Conservation (phyloP, 495 filamentous ascomycete genomes). For the Apodospora peruviana region DNA sequence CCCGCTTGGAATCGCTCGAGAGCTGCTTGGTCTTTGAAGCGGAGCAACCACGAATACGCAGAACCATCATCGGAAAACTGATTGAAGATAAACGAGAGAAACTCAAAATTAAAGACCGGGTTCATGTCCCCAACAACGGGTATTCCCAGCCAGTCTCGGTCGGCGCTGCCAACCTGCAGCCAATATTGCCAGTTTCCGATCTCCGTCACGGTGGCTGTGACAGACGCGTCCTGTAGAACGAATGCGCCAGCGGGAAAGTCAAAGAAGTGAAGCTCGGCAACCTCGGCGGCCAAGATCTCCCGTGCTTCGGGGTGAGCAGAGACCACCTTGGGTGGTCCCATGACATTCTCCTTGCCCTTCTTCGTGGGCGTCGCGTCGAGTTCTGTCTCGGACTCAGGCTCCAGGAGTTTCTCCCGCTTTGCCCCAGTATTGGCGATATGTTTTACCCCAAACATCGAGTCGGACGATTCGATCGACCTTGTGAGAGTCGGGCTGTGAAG, state of each 20-base stretch:
- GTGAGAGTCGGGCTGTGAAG: slow-evolving; percentile 57
- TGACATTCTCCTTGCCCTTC: slow-evolving; percentile 29
- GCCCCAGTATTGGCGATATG: slow-evolving; percentile 26
- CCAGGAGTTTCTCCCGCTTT: slow-evolving; percentile 25
- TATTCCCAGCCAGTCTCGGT: slow-evolving; percentile 85
- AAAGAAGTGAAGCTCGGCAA: slow-evolving; percentile 85
- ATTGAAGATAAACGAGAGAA: slow-evolving; percentile 97
- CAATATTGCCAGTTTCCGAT: slow-evolving; percentile 92
- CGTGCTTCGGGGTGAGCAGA: slow-evolving; percentile 59
- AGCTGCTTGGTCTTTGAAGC: slow-evolving; percentile 77
- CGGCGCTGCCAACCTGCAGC: slow-evolving; percentile 75
- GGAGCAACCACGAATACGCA: slow-evolving; percentile 91
- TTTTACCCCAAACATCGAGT: slow-evolving; percentile 38
- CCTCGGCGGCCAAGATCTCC: slow-evolving; percentile 70
- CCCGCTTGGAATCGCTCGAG: slow-evolving; percentile 89
- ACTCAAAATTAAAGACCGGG: slow-evolving; percentile 98
- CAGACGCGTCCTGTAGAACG: slow-evolving; percentile 66
- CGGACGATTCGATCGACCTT: slow-evolving; percentile 39
- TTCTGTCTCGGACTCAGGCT: background rate
- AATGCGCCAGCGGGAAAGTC: slow-evolving; percentile 83
- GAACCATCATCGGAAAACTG: slow-evolving; percentile 83
- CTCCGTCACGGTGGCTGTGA: slow-evolving; percentile 77
- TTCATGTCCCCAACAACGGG: slow-evolving; percentile 84
- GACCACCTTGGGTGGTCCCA: slow-evolving; percentile 41
- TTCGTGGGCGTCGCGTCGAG: slow-evolving; percentile 13